These are phyloP conservation scores for Solanum microdontum DNA, from an alignment of 257 asterid species.

Conservation along the genomic window DNA sequence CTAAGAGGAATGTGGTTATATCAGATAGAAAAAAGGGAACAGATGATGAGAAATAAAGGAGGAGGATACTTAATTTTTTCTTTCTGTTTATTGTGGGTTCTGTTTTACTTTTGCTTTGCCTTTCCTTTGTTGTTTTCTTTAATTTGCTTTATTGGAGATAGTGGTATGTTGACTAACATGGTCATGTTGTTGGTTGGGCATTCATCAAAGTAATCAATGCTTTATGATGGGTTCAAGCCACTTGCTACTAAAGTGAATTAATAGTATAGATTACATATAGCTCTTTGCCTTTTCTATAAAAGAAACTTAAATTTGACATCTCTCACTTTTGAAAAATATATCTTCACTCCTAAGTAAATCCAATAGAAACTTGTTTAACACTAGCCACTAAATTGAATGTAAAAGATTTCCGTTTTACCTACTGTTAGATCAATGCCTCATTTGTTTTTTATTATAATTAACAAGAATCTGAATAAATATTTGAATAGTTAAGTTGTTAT, in stretches of 20 bases:
- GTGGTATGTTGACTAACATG: constrained; percentile 25
- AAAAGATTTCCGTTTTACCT: neutral
- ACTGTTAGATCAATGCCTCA: neutral
- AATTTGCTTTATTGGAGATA: constrained; percentile 20
- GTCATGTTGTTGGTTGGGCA: constrained; percentile 32
- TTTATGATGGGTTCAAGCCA: constrained; percentile 15
- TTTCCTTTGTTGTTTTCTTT: neutral
- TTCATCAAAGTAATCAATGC: constrained; percentile 30
- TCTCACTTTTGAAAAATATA: neutral
- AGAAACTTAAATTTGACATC: neutral
- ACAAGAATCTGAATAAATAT: neutral
- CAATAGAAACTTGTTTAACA: neutral
- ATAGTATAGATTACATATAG: neutral
- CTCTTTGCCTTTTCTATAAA: neutral
- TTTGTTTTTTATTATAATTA: neutral
- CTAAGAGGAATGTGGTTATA: neutral
- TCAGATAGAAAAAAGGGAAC: constrained; percentile 1
- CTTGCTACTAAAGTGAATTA: constrained; percentile 12
- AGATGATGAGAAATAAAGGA: neutral
- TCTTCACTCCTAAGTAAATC: neutral
- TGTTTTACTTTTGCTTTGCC: neutral
- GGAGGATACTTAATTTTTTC: neutral
- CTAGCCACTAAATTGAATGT: neutral
- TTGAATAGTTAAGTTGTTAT: neutral
- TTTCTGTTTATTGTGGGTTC: neutral